Percentiles rank a stretch among this genome's conserved stretches.
These are phyloP conservation scores for Monilinia vaccinii-corymbosi DNA, from an alignment of 2,329 filamentous ascomycete species.

Conservation along the genomic window DNA sequence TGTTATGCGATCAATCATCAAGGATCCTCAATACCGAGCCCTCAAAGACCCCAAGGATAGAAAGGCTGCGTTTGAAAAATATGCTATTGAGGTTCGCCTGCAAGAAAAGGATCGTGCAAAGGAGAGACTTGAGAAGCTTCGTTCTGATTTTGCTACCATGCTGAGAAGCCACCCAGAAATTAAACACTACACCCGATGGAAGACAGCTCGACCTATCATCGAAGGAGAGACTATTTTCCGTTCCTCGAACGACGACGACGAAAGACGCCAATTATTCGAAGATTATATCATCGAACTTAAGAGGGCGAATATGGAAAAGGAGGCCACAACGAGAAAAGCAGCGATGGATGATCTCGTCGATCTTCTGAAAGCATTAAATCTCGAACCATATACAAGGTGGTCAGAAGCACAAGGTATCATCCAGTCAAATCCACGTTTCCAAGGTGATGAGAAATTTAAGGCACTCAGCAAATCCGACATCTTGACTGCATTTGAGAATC, in stretches of 20 bases:
- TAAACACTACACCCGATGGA: slow-evolving; percentile 94
- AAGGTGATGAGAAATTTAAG: slow-evolving; percentile 77
- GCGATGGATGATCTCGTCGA: slow-evolving; percentile 77
- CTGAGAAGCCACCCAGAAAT: slow-evolving; percentile 94
- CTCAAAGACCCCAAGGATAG: slow-evolving; percentile 89
- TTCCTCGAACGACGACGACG: slow-evolving; percentile 77
- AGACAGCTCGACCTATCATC: slow-evolving; percentile 86
- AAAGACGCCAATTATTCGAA: slow-evolving; percentile 83
- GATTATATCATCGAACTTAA: slow-evolving; percentile 85
- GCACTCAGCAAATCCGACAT: slow-evolving; percentile 81
- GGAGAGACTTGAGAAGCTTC: slow-evolving; percentile 84
- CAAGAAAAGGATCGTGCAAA: slow-evolving; percentile 94
- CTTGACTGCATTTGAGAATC: slow-evolving; percentile 85
- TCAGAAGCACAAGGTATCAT: slow-evolving; percentile 78
- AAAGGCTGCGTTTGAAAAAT: slow-evolving; percentile 89
- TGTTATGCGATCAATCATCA: slow-evolving; percentile 74
- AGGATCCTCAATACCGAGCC: slow-evolving; percentile 85
- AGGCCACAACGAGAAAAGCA: slow-evolving; percentile 61
- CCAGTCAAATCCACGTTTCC: slow-evolving; percentile 66
- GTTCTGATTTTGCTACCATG: slow-evolving; percentile 92
- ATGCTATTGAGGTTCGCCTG: slow-evolving; percentile 76
- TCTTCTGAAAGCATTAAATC: slow-evolving; percentile 67
- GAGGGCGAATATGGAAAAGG: slow-evolving; percentile 68
- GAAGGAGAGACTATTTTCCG: slow-evolving; percentile 94
- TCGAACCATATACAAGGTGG: slow-evolving; percentile 94